These are phyloP conservation scores for Xylaria acuta DNA, from an alignment of 495 filamentous ascomycete species.

Conservation along the genomic window DNA sequence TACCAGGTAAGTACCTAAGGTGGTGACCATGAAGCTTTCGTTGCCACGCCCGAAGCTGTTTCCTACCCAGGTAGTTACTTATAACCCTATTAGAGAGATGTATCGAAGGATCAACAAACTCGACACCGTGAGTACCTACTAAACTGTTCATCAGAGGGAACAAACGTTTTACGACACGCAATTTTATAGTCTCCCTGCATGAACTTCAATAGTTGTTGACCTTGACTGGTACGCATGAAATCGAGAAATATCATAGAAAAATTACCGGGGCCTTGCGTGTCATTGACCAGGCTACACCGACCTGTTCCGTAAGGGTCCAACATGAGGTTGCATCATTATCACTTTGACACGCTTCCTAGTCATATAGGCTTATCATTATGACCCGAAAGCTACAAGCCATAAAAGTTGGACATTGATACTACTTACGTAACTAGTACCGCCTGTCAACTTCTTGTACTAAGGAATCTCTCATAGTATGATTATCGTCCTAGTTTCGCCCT, in stretches of 20 bases:
- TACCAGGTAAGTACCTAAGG: not conserved
- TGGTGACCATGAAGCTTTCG: not conserved
- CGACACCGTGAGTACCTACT: too few relatives aligned
- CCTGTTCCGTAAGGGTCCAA: not conserved
- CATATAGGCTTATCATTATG: conserved; percentile 4
- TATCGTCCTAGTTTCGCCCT: not conserved
- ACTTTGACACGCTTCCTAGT: conserved; percentile 9
- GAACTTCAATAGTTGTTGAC: not conserved
- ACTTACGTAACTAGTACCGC: not conserved
- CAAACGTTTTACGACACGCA: not conserved
- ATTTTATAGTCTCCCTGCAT: not conserved
- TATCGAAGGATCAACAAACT: too few relatives aligned
- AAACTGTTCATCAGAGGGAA: not conserved
- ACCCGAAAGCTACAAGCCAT: not conserved
- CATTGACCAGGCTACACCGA: not conserved
- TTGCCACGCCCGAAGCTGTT: not conserved
- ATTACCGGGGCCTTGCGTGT: not conserved
- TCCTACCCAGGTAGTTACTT: too few relatives aligned
- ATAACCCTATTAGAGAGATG: too few relatives aligned
- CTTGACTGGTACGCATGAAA: conserved; percentile 6
- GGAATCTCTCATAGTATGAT: not conserved
- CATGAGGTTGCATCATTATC: conserved; percentile 9
- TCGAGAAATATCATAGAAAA: not conserved
- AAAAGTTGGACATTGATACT: not conserved
- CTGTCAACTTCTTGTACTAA: not conserved